phyloP scores from a whole-genome alignment of 345 rosid species.

The Eucalyptus brandiana region DNA sequence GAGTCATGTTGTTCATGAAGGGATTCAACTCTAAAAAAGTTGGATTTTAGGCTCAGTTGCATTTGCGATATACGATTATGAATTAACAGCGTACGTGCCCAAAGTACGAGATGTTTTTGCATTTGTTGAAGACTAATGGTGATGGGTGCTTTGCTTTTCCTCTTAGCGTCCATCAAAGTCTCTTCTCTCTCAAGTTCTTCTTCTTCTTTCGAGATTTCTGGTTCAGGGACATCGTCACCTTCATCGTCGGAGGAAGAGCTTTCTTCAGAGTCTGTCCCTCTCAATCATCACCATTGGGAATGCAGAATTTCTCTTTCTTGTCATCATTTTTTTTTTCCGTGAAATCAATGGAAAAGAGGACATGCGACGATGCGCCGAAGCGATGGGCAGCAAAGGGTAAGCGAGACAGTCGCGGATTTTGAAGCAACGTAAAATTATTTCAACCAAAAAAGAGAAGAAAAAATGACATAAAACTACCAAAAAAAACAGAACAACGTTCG shows the following conservation, averaged over 20 bases:
- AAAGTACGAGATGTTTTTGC: no score
- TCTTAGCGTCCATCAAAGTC: no score
- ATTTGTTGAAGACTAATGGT: no score
- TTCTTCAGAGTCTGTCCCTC: constrained; percentile 61
- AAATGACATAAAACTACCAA: background rate
- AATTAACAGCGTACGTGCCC: no score
- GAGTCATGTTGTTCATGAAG: no score
- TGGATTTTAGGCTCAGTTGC: no score
- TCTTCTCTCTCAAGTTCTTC: background rate
- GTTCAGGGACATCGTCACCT: background rate
- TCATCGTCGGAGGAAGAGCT: constrained; percentile 50
- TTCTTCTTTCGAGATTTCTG: constrained; percentile 18
- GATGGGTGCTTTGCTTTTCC: no score
- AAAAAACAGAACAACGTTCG: background rate
- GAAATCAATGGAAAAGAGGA: background rate
- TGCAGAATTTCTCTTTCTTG: constrained; percentile 15
- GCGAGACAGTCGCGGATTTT: background rate
- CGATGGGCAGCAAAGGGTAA: background rate
- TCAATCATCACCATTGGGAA: constrained; percentile 53
- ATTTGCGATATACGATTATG: no score
- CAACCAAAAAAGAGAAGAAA: no score
- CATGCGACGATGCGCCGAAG: background rate
- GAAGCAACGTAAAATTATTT: background rate
- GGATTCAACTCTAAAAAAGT: no score
- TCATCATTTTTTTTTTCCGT: background rate